These are phyloP conservation scores for Strigomonas oncopelti DNA, from an alignment of 208 protist genomes.

Conservation along the genomic window DNA sequence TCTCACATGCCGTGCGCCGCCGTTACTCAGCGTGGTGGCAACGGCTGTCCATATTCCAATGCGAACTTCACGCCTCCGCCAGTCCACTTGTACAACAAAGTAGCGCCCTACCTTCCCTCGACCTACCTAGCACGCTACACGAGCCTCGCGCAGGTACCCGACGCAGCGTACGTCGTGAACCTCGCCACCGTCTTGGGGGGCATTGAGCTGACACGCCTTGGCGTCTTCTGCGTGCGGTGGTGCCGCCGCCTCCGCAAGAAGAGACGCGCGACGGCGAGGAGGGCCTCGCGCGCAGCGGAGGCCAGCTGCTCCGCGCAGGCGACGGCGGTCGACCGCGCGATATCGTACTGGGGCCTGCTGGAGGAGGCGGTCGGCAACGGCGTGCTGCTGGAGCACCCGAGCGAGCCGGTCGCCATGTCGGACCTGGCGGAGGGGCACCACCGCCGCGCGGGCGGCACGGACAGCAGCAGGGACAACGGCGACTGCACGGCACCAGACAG, in stretches of 20 bases:
- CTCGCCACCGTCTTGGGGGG: neutral
- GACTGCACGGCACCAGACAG: neutral
- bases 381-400: conserved; percentile 20
- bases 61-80: neutral
- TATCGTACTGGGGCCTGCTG: conserved; percentile 29
- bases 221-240: neutral
- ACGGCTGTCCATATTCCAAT: neutral
- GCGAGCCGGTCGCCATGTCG: conserved; percentile 2
- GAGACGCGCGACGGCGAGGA: neutral
- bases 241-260: neutral
- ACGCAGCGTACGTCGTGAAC: neutral
- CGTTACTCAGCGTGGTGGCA: too few relatives aligned
- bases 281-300: neutral
- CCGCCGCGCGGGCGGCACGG: neutral
- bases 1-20: neutral
- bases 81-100: neutral
- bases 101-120: neutral
- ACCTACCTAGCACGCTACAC: neutral
- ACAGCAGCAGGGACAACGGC: neutral
- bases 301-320: neutral
- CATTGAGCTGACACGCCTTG: neutral
- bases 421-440: neutral
- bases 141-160: neutral
- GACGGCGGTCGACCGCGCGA: neutral
- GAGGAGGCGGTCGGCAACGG: conserved; percentile 21